phyloP scores from a whole-genome alignment of 345 rosid species.

The Citrus unshiu region DNA sequence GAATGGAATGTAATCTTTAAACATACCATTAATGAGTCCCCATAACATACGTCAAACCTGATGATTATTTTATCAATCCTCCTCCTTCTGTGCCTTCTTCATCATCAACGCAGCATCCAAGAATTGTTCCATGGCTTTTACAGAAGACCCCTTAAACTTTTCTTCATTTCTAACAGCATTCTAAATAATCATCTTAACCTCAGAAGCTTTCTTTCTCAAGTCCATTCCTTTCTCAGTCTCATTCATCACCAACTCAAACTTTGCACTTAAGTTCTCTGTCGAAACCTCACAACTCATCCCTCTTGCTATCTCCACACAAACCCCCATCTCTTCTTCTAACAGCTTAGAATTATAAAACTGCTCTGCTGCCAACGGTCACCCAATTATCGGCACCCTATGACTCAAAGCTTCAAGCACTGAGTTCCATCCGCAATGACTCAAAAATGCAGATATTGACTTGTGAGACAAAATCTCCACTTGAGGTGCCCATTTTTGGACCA shows the following conservation, averaged over 20 bases:
- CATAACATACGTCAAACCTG: background rate
- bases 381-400: constrained; percentile 25
- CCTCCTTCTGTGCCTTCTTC: background rate
- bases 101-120: constrained; percentile 19
- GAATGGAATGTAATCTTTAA: too few relatives aligned
- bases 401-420: constrained; percentile 30
- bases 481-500: constrained; percentile 32
- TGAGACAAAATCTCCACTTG: constrained; percentile 32
- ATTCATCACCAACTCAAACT: constrained; percentile 49
- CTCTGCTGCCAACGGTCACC: constrained; percentile 27
- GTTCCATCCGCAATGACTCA: constrained; percentile 44
- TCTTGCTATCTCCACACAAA: constrained; percentile 28
- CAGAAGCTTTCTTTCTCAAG: constrained; percentile 41
- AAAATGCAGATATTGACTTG: constrained; percentile 20
- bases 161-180: constrained; percentile 27
- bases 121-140: constrained; percentile 36
- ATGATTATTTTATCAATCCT: background rate
- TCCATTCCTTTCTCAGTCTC: constrained; percentile 41
- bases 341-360: constrained; percentile 31
- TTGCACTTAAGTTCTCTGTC: constrained; percentile 31
- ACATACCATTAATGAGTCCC: too few relatives aligned
- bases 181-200: constrained; percentile 30
- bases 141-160: constrained; percentile 27
- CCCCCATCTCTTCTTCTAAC: constrained; percentile 22
- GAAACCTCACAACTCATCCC: constrained; percentile 21